These are phyloP conservation scores for Atkinsonella texensis DNA, from an alignment of 2,329 filamentous ascomycete genomes.

Conservation along the genomic window DNA sequence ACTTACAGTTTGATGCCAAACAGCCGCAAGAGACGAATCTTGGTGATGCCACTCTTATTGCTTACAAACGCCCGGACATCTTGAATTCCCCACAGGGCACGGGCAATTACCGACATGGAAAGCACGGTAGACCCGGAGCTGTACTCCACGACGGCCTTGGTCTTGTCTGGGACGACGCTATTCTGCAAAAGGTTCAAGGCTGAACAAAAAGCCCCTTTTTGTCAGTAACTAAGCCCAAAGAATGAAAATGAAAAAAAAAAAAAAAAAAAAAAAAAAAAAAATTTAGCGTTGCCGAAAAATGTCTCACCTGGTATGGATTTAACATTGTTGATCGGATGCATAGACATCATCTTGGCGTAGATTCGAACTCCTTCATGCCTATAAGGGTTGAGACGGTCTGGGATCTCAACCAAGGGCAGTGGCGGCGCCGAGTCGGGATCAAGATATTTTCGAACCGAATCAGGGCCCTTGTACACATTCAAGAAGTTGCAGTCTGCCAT, in stretches of 20 bases:
- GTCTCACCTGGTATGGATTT: conserved; percentile 40
- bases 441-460: conserved; percentile 45
- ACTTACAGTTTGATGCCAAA: conserved; percentile 21
- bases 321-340: conserved; percentile 49
- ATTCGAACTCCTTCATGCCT: conserved; percentile 45
- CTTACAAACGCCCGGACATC: conserved; percentile 32
- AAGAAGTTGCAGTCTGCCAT: conserved; percentile 11
- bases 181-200: conserved; percentile 36
- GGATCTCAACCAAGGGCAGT: conserved; percentile 48
- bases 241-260: neutral
- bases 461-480: conserved; percentile 45
- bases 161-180: conserved; percentile 28
- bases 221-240: neutral
- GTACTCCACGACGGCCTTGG: conserved; percentile 44
- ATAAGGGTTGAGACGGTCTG: conserved; percentile 43
- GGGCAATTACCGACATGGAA: conserved; percentile 33
- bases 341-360: conserved; percentile 53
- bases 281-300: no score
- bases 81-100: conserved; percentile 25
- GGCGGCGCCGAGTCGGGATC: conserved; percentile 44
- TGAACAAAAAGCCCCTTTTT: conserved; percentile 1
- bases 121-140: conserved; percentile 52
- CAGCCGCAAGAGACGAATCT: conserved; percentile 22
- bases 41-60: conserved; percentile 29
- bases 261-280: neutral